Base-by-base conservation (phyloP, 208 protist species). In the Phytomonas sp. region DNA sequence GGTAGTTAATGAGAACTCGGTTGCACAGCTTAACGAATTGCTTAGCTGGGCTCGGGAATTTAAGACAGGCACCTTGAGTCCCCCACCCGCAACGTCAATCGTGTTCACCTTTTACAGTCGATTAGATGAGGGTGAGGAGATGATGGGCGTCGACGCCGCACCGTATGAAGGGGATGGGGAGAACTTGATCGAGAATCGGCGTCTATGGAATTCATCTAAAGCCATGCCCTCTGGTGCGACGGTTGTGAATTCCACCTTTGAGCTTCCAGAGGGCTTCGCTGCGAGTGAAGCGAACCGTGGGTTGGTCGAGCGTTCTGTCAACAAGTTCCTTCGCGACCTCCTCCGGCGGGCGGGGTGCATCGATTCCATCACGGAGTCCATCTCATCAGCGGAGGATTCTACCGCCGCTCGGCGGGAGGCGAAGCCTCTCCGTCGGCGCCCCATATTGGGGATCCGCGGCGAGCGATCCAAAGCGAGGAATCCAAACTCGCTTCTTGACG, bases 1-100 rank as follows among this genome's bases (percentile, higher is more conserved):
- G 70, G 40, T 72, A 3, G 72, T 83, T 26, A 97, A 97, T 66
- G 89, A 97, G 64, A 87, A 88, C 33, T 81, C 89, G 19, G 87
- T 97, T 12, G 89, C 92, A 4, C 92, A 94, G 75, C 84, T 97
- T 31, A 97, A 97, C 68, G 92, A 97, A 74, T 69, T 97, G 30
- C 84, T 97, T 0, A 85, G 86, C 65, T 97, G 92, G 92, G 92
- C 89, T 29, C 85, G 87, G 52, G 83, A 92, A 60, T 95, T 94
- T 68, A 94, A 95, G 70, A 71, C 56, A 4, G 92, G 92, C 23
- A 81, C 72, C 14, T 78, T 90, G 33, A 85, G 82, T 8, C 71
- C 92, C 2, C 92, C 92, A 12, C 92, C 92, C 0, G 73, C 86
- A 14, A 88, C 83, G 7, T 78, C 75, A 33, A 92, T 95, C 66